Base-by-base conservation (phyloP, 768 basidiomycete genomes). In the Aureoboletus auriporus region DNA sequence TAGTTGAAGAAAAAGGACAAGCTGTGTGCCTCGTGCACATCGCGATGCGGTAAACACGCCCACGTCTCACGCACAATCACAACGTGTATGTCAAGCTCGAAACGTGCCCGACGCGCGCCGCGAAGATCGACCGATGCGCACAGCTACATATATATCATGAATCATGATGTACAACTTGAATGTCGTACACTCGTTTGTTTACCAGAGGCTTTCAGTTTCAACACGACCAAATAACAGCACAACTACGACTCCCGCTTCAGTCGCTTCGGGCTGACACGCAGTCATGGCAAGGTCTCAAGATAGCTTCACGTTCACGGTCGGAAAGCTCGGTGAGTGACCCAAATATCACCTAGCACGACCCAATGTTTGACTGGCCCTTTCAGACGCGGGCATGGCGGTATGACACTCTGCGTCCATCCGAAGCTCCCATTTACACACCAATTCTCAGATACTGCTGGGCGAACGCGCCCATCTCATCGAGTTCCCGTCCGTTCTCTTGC, bases 401-500 rank as follows among this genome's bases (percentile, higher is more conserved):
- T 61, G 72, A 56, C 40, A 17, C 39, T 23, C 34, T 23, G 44
- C 16, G 29, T 29, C 28, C 26, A 46, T 27, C 26, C 29, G 37
- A 30, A 36, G 14, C 13, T 45, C 48, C 48, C 17, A 27, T 42
- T 54, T 35, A 53, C 30, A 5, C 38, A 34, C 37, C 16, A 13
- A 23, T 37, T 14, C 10, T 37, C 17, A 93, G 92, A 94, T 96
- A 55, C 78, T 95, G 2, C 78, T 97, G 12, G 93, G 95, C 13
- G 92, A 91, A 66, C 81, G 92, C 37, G 94, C 94, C 14, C 95
- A 98, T 62, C 77, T 98, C 31, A 95, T 99, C 59, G 95, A 99
- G 69, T 99, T 98, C 67, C 96, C 96, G 1, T 98, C 96, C 0
- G 77, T 99, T 34, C 79, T 98, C 1, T 74, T 98, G 7, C 96